Evolutionary conservation across 2,329 filamentous ascomycete genomes (phyloP).

Genomic region (Magnaporthiopsis incrustans): DNA sequence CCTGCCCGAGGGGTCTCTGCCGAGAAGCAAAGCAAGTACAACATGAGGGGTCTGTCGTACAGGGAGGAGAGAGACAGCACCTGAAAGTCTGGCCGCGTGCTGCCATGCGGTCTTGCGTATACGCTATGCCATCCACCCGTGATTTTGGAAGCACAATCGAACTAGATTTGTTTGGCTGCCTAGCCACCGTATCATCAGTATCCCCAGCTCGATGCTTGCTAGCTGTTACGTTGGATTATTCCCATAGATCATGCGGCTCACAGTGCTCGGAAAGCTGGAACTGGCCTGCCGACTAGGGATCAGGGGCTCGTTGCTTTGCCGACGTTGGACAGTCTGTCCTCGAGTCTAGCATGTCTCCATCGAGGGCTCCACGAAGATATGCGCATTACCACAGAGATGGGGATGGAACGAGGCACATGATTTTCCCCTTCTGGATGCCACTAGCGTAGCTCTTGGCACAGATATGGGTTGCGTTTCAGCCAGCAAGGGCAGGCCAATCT

Average conservation of each 20-base stretch:
- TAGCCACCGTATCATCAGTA: not conserved
- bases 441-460: too few species aligned
- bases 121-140: not conserved
- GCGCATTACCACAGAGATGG: too few species aligned
- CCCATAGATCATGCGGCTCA: not conserved
- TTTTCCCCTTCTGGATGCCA: too few species aligned
- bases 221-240: not conserved
- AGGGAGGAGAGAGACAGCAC: not conserved
- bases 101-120: not conserved
- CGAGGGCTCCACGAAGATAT: too few species aligned
- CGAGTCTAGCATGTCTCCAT: too few species aligned
- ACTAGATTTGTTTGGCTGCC: too few species aligned
- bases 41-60: not conserved
- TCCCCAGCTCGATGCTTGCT: not conserved
- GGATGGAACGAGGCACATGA: too few species aligned
- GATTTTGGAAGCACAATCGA: not conserved
- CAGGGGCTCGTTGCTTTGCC: too few species aligned
- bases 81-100: not conserved
- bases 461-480: too few species aligned
- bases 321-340: too few species aligned
- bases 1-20: not conserved
- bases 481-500: too few species aligned
- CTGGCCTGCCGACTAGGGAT: not conserved
- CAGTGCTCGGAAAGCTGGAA: not conserved
- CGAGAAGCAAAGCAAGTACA: not conserved